Conservation (phyloP, 2,329 filamentous ascomycete species). For the Aspergillus melleus region DNA sequence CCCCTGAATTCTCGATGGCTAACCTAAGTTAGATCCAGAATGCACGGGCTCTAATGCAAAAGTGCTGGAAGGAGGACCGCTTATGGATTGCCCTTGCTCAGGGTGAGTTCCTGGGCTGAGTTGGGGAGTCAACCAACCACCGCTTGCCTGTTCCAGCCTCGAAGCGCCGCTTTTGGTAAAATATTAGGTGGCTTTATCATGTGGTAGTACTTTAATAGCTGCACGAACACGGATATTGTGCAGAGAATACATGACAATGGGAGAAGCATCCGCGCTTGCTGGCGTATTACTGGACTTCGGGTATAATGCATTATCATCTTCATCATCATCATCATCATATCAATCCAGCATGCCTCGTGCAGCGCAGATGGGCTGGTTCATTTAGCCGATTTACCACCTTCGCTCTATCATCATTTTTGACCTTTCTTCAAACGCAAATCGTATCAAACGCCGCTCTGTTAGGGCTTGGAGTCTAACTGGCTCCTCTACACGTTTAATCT, state of each 20-base stretch:
- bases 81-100: conserved; percentile 42
- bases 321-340: too few relatives aligned
- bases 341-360: neutral
- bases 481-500: neutral
- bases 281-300: too few relatives aligned
- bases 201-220: neutral
- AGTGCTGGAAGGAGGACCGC: conserved; percentile 38
- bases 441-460: too few relatives aligned
- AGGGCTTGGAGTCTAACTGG: too few relatives aligned
- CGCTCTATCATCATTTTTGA: too few relatives aligned
- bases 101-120: conserved; percentile 42
- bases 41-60: conserved; percentile 42
- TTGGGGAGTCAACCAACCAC: neutral
- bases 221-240: neutral
- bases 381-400: too few relatives aligned
- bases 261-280: too few relatives aligned
- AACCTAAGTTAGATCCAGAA: conserved; percentile 35
- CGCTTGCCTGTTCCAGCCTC: too few relatives aligned
- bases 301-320: too few relatives aligned
- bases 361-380: neutral
- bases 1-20: neutral
- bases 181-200: neutral
- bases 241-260: too few relatives aligned
- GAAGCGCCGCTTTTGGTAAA: too few relatives aligned
- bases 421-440: too few relatives aligned